phyloP scores from a whole-genome alignment of 176 grass and related monocot species.

The Oropetium thomaeum region DNA sequence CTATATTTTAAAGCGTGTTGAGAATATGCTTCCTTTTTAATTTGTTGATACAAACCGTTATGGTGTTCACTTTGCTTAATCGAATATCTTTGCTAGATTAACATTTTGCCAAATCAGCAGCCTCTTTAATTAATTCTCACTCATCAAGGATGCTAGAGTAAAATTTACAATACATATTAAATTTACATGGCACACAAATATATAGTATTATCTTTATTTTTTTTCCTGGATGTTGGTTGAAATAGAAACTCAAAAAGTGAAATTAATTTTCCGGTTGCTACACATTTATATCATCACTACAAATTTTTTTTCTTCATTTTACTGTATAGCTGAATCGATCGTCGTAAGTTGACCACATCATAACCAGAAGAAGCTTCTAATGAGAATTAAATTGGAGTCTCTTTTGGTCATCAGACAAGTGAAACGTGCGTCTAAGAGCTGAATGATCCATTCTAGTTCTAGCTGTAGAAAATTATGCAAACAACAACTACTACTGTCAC shows the following conservation, averaged over 20 bases:
- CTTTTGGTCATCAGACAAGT: background rate
- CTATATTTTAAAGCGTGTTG: background rate
- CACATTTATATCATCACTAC: too few relatives aligned
- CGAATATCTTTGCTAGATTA: background rate
- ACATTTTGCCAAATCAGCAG: background rate
- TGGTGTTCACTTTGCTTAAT: background rate
- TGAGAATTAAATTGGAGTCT: background rate
- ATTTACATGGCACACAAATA: background rate
- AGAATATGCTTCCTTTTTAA: background rate
- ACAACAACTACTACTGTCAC: too few relatives aligned
- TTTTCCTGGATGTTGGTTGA: too few relatives aligned
- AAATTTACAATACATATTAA: background rate
- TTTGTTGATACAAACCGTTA: background rate
- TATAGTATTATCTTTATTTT: too few relatives aligned
- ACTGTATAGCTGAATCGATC: too few relatives aligned
- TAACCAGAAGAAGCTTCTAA: background rate
- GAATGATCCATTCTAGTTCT: background rate
- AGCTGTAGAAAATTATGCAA: background rate
- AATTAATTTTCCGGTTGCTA: too few relatives aligned
- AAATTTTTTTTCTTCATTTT: too few relatives aligned
- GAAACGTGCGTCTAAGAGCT: background rate
- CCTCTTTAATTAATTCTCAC: too few relatives aligned
- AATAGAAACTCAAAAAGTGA: too few relatives aligned
- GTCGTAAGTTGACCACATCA: background rate
- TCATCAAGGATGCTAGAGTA: background rate